phyloP scores from a whole-genome alignment of 1,284 basidiomycete genomes.

The Sporisorium graminicola region DNA sequence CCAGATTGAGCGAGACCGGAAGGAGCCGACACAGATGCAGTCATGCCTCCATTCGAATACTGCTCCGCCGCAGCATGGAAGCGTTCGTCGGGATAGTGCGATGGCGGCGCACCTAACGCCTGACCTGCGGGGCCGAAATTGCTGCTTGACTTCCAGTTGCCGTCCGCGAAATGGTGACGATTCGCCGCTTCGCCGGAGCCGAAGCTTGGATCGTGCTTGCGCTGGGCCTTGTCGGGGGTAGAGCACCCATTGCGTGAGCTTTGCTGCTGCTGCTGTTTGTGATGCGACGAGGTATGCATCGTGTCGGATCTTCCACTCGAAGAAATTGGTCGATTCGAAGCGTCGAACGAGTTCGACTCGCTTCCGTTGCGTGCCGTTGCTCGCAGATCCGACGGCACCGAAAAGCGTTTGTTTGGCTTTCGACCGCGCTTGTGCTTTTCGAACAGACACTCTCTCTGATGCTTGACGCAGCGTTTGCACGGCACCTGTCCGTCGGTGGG shows the following conservation, averaged over 20 bases:
- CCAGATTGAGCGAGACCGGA: slow-evolving; percentile 35
- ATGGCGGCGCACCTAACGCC: slow-evolving; percentile 4
- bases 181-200: slow-evolving; percentile 14
- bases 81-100: slow-evolving; percentile 39
- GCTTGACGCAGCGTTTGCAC: slow-evolving; percentile 58
- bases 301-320: slow-evolving; percentile 26
- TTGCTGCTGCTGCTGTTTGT: slow-evolving; percentile 5
- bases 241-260: slow-evolving; percentile 24
- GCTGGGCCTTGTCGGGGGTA: slow-evolving; percentile 30
- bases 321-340: slow-evolving; percentile 23
- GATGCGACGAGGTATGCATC: slow-evolving; percentile 12
- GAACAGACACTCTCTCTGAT: slow-evolving; percentile 59
- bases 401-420: slow-evolving; percentile 57
- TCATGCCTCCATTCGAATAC: slow-evolving; percentile 27
- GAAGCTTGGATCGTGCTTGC: slow-evolving; percentile 25
- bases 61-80: slow-evolving; percentile 24
- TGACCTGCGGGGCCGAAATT: slow-evolving; percentile 16
- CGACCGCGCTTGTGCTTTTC: slow-evolving; percentile 61
- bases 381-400: slow-evolving; percentile 48
- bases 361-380: slow-evolving; percentile 25
- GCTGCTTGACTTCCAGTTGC: slow-evolving; percentile 24
- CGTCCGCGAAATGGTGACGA: slow-evolving; percentile 21
- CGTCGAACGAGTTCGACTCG: slow-evolving; percentile 23
- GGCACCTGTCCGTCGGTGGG: slow-evolving; percentile 61
- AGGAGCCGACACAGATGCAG: slow-evolving; percentile 41